Conservation (phyloP, 1,139 yeast genomes). For the Ashbya aceris region DNA sequence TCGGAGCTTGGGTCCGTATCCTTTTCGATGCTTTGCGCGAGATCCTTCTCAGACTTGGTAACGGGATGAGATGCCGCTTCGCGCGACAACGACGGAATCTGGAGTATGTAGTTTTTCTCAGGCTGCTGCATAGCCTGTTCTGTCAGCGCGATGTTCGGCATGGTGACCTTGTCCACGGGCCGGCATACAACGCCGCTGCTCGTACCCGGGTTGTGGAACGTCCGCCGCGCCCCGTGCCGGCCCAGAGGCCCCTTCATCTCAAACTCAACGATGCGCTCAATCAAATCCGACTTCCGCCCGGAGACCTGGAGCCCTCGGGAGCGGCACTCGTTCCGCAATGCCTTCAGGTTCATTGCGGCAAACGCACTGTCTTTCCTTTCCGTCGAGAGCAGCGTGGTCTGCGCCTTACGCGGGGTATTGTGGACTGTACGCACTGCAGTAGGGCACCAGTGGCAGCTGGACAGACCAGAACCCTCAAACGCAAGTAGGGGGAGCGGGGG, state of each 20-base stretch:
- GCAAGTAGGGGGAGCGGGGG: constrained; percentile 3
- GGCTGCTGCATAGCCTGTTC: constrained; percentile 7
- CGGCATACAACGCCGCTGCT: not conserved
- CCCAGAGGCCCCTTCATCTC: constrained; percentile 2
- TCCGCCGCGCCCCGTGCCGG: no score
- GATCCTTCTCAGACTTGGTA: constrained; percentile 21
- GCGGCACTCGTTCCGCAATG: constrained; percentile 45
- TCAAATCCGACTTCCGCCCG: constrained; percentile 47
- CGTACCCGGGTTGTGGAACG: no score
- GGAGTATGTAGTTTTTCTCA: constrained; percentile 44
- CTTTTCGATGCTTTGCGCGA: constrained; percentile 17
- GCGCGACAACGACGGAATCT: constrained; percentile 44
- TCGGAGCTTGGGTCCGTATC: constrained; percentile 2
- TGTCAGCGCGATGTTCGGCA: constrained; percentile 10
- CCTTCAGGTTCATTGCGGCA: constrained; percentile 39
- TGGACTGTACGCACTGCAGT: constrained; percentile 31
- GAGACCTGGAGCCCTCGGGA: constrained; percentile 45
- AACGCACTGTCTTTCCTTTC: constrained; percentile 18
- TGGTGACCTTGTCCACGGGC: constrained; percentile 9
- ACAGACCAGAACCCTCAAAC: not conserved
- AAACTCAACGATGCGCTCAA: constrained; percentile 36
- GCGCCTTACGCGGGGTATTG: constrained; percentile 32
- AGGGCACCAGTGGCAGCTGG: not conserved
- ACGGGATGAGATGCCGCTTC: constrained; percentile 45
- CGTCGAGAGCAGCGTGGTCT: constrained; percentile 29